A percentile compares a stretch with the other conserved stretches of the same genome.
Conservation (phyloP, 371 early-diverging fungal genomes). For the Hamiltosporidium magnivora region DNA sequence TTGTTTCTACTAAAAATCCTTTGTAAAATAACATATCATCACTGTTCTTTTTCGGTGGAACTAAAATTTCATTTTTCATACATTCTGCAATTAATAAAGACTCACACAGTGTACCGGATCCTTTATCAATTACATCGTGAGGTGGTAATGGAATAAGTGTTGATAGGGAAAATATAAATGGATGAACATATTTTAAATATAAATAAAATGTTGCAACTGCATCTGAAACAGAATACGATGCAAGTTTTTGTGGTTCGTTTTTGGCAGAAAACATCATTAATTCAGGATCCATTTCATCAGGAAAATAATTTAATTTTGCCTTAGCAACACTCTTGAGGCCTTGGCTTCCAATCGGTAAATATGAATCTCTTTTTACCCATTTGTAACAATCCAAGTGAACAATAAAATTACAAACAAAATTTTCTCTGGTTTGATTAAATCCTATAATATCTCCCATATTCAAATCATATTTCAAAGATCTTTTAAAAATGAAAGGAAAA, state of each 20-base stretch:
- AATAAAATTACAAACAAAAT: slow-evolving; percentile 56
- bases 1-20: slow-evolving; percentile 75
- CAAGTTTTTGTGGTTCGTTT: slow-evolving; percentile 81
- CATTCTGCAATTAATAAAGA: slow-evolving; percentile 85
- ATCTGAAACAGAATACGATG: slow-evolving; percentile 97
- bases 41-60: slow-evolving; percentile 81
- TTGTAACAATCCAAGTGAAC: slow-evolving; percentile 92
- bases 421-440: background rate
- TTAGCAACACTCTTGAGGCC: slow-evolving; percentile 85
- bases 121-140: slow-evolving; percentile 84
- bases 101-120: slow-evolving; percentile 94
- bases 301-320: slow-evolving; percentile 88
- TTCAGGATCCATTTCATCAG: slow-evolving; percentile 94
- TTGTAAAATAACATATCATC: slow-evolving; percentile 65
- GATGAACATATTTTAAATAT: slow-evolving; percentile 96
- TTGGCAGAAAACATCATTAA: slow-evolving; percentile 81
- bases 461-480: slow-evolving; percentile 43
- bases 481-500: slow-evolving; percentile 87
- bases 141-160: slow-evolving; percentile 91
- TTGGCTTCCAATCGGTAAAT: slow-evolving; percentile 89
- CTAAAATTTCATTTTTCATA: slow-evolving; percentile 72
- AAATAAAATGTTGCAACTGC: slow-evolving; percentile 96
- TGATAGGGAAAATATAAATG: slow-evolving; percentile 94
- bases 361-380: slow-evolving; percentile 98
- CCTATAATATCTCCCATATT: background rate